phyloP scores from a whole-genome alignment of 192 early-diverging fungal genomes.

The Coemansia sp. region DNA sequence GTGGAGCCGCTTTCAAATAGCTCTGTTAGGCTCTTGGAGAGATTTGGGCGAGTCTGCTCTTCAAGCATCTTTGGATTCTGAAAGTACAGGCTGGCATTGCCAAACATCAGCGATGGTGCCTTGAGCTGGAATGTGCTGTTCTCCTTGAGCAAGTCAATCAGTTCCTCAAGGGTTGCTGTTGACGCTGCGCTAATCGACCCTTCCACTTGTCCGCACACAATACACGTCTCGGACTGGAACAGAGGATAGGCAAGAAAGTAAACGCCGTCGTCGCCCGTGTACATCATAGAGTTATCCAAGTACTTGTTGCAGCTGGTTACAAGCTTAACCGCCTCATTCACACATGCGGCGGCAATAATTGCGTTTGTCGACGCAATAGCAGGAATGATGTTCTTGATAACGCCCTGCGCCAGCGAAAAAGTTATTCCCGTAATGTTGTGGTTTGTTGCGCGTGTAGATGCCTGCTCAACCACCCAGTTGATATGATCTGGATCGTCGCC shows the following conservation, averaged over 20 bases:
- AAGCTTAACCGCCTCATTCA: conserved; percentile 93
- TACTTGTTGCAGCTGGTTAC: conserved; percentile 73
- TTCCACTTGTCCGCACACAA: conserved; percentile 79
- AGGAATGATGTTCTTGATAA: conserved; percentile 98
- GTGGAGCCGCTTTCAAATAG: conserved; percentile 68
- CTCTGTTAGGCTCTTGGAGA: conserved; percentile 64
- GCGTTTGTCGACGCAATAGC: conserved; percentile 91
- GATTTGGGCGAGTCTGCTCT: conserved; percentile 79
- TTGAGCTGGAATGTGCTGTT: conserved; percentile 78
- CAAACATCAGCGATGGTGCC: conserved; percentile 70
- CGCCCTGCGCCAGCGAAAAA: conserved; percentile 89
- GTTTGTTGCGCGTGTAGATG: conserved; percentile 66
- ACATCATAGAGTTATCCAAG: conserved; percentile 97
- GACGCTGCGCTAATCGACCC: conserved; percentile 55
- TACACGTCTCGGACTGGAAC: conserved; percentile 80
- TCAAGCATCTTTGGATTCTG: conserved; percentile 80
- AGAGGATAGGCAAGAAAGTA: conserved; percentile 89
- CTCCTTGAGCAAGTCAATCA: conserved; percentile 81
- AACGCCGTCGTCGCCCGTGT: conserved; percentile 85
- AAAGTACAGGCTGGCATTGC: conserved; percentile 75
- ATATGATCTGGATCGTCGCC: conserved; percentile 78
- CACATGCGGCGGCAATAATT: conserved; percentile 83
- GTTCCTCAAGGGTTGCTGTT: conserved; percentile 69
- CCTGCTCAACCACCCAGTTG: conserved; percentile 70
- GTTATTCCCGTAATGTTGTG: conserved; percentile 88